Base-by-base conservation (phyloP, 176 grass and related monocot genomes). In the Oryza nivara region DNA sequence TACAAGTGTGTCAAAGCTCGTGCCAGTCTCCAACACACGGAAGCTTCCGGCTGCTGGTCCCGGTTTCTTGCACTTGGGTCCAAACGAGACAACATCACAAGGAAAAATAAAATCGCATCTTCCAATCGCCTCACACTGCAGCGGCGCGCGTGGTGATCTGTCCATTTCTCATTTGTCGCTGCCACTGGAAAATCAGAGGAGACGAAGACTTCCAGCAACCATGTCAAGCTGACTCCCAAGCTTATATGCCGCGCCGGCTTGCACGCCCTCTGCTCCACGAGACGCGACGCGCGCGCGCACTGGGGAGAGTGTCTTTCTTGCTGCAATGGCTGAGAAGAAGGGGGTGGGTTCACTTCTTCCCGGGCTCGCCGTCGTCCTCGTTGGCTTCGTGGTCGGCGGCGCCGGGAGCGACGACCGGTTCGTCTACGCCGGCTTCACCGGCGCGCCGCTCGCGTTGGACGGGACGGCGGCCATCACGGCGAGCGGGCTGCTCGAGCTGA, bases 401-500 rank as follows among this genome's bases (percentile, higher is more conserved):
- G 32, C 36, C 26, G 82, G 3, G 13, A 1, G 23, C 0, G 75
- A 40, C 1, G 82, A 83, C 22, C 78, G n/a, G 36, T 90, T 93
- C 77, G 67, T 66, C 23, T 90, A 88, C 85, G 43, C 83, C 14
- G 85, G 91, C 64, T 93, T 93, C 85, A 10, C 49, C 6, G 82
- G 82, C 16, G 25, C 61, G 36, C 73, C 12, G 11, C 73, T 93
- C 0, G 14, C 12, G 2, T 41, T 88, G 2, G 77, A 90, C 13
- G 76, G 89, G 15, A 72, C 69, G 16, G 91, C 91, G 5, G 1
- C 16, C 23, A 72, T 97, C 7, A 88, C 73, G 11, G 6, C 79
- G 17, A 17, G 41, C 3, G 91, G 91, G 34, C 87, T 94, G 46
- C 81, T 97, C 9, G 80, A 80, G 63, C 80, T 96, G 28, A 91